Base-by-base conservation (phyloP, 768 basidiomycete species). In the Xanthoconium stramineum region DNA sequence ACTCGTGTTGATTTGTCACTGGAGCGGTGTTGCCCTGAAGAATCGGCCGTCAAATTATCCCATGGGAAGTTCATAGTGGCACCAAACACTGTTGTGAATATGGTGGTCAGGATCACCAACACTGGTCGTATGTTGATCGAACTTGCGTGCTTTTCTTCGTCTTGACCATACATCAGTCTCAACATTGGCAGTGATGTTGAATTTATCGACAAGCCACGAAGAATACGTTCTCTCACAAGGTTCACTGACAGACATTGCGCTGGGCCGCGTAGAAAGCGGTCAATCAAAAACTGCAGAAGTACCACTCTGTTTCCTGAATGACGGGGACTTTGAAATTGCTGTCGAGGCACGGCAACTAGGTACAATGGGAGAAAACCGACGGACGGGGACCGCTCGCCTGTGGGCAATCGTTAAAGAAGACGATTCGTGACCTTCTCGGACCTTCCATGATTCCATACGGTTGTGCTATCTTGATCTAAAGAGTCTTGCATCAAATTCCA, bases 211-310 rank as follows among this genome's bases (percentile, higher is more conserved):
- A 52, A 80, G 82, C 52, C 87, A 91, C 5, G 71, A 76, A 14
- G 83, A 87, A 52, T 79, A 89, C 61, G 70, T 91, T 54, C 73
- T 93, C 13, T 80, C 80, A 60, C 89, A 94, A 68, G 91, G 92
- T 3, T 71, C 80, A 15, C 72, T 82, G 28, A 75, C 75, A 10
- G 82, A 86, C 48, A 75, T 91, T 28, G 76, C 84, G 3, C 58
- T 94, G 5, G 89, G 89, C 4, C 75, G 75, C n/a, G 66, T 95
- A 47, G 76, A 76, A 43, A 70, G 71, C 20, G 86, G 84, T 2
- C 80, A 81, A 57, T 76, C 79, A 14, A 72, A 73, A 35, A 75
- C 79, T 36, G 62, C 85, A 6, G 79, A 84, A 44, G 73, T 81
- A 1, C 79, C 84, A 2, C 57, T 94, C 13, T 89, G 86, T 63